Evolutionary conservation across 169 alveolate species (phyloP), one percentile per base, ranked within the genome.

Genomic region (Nephromyces sp.): DNA sequence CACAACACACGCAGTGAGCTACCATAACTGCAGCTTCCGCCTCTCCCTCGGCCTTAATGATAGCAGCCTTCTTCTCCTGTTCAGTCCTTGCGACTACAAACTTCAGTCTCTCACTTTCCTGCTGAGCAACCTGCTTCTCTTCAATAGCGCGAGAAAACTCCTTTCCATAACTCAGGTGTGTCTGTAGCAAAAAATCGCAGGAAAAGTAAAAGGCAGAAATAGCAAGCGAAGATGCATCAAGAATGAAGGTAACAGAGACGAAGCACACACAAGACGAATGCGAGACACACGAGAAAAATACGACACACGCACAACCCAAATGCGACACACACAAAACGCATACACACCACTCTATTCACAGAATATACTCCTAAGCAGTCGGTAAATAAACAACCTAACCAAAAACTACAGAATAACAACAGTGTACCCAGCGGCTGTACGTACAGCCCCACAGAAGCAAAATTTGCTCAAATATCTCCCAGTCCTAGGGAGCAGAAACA

Each of bases 101-200:
- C 85, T 95, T 95, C 32, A 95, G 95, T 63, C 97, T 78, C 83
- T 96, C 98, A 43, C 98, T 97, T 61, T 94, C 98, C 83, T 96
- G 98, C 81, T 96, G 92, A 27, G 99, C 99, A 24, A 96, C 97
- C 80, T 96, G 97, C 87, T 96, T 96, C 78, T 94, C 95, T 84
- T 96, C 99, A 70, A 95, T 94, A 25, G 99, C 98, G 81, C 90
- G 90, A 52, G 95, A 85, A 83, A 93, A 96, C 84, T 96, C 99
- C 79, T 90, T 92, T 8, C 98, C 97, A 81, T 95, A 96, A 67
- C 94, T 89, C 63, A 96, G 84, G 78, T 96, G 98, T 25, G 98
- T 94, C 81, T 75, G 76, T 32, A 52, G 0, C 1, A 6, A 5
- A 22, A 6, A 25, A 61, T 43, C n/a, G 32, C 28, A 6, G 53